Conservation (phyloP, 192 early-diverging fungal species). For the Podochytrium sp. region DNA sequence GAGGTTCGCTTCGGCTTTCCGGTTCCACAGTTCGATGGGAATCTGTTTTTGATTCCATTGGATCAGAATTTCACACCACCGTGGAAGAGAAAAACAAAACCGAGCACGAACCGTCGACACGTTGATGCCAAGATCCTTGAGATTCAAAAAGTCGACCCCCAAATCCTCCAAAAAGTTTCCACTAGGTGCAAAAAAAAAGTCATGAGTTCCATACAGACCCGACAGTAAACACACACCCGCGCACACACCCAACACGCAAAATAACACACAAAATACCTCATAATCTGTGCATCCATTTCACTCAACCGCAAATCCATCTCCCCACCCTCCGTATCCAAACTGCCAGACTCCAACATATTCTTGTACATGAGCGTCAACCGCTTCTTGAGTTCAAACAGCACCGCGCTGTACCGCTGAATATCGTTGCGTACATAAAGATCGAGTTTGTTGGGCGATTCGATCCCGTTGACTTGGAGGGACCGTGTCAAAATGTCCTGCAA, state of each 20-base stretch:
- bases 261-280: constrained; percentile 33
- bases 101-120: constrained; percentile 14
- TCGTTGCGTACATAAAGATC: constrained; percentile 83
- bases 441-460: constrained; percentile 65
- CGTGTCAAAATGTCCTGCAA: constrained; percentile 80
- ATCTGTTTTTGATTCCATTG: too few relatives aligned
- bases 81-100: background rate
- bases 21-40: constrained; percentile 58
- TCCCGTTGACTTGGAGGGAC: constrained; percentile 82
- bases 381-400: constrained; percentile 75
- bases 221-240: background rate
- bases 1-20: constrained; percentile 37
- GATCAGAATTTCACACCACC: too few relatives aligned
- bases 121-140: constrained; percentile 56
- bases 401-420: constrained; percentile 70
- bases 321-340: constrained; percentile 23
- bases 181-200: constrained; percentile 43
- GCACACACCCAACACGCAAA: background rate
- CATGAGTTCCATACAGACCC: background rate
- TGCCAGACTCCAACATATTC: constrained; percentile 55
- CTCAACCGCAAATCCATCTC: constrained; percentile 47
- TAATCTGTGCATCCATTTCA: constrained; percentile 54
- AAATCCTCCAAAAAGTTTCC: constrained; percentile 94
- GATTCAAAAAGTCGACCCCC: constrained; percentile 71
- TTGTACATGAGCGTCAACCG: constrained; percentile 76